A percentile compares a stretch with the other conserved stretches of the same genome.
Evolutionary conservation across 164 flowering plant species (phyloP).

Genomic region (Kalanchoe fedtschenkoi): DNA sequence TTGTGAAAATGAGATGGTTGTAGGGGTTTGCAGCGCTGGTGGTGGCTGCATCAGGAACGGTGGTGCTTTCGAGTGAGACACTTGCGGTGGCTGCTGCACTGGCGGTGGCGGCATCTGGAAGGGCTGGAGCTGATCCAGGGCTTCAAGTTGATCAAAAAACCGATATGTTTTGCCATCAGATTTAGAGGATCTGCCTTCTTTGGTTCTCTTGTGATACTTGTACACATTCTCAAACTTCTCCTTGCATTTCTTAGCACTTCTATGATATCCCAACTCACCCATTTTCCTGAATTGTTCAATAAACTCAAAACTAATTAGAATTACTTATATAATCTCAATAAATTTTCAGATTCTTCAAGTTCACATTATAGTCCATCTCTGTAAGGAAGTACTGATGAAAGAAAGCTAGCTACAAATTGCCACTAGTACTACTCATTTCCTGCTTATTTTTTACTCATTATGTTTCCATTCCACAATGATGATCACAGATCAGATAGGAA

Average conservation of each 20-base stretch:
- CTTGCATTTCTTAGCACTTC: constrained; percentile 75
- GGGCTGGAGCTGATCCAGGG: constrained; percentile 30
- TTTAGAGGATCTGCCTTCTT: constrained; percentile 51
- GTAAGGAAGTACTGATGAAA: no score
- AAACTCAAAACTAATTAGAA: no score
- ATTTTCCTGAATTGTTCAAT: constrained; percentile 41
- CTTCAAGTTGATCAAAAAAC: constrained; percentile 68
- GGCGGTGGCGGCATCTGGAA: constrained; percentile 10
- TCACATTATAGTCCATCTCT: no score
- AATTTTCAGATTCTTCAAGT: no score
- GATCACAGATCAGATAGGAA: no score
- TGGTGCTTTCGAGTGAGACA: constrained; percentile 9
- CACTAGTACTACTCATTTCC: no score
- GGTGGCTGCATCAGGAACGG: constrained; percentile 9
- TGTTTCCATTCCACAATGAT: no score
- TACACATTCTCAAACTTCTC: constrained; percentile 83
- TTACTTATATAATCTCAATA: no score
- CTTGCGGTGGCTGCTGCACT: constrained; percentile 13
- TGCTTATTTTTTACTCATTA: no score
- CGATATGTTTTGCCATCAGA: constrained; percentile 52
- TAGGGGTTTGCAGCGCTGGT: neutral
- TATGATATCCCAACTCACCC: constrained; percentile 57
- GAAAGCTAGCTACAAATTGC: no score
- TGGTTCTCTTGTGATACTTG: constrained; percentile 72
- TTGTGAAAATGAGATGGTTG: constrained; percentile 1